Base-by-base conservation (phyloP, 176 grass and related monocot genomes). In the Triticum timopheevii region DNA sequence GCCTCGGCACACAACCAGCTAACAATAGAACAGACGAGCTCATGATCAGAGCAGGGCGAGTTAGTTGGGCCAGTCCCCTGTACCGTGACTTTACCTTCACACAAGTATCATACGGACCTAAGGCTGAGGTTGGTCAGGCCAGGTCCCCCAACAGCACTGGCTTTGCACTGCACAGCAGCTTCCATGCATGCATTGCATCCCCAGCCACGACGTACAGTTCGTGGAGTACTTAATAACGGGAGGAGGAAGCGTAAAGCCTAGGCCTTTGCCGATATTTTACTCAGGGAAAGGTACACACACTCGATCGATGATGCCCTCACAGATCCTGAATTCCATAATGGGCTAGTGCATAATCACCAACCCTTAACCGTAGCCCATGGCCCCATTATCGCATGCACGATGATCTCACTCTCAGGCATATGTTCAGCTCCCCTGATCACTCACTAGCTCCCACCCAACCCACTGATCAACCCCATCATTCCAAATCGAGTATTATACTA, bases 51-150 rank as follows among this genome's bases (percentile, higher is more conserved):
- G 9, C 9, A 83, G 23, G 33, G 73, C 56, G 44, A 67, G 34
- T 31, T 27, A 23, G 31, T 62, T 40, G 67, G 25, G 67, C 3
- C 19, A 22, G 85, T 49, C 47, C 47, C 5, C 10, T 84, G 89
- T 91, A 90, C 88, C 69, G 83, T 86, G 81, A 76, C 89, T 87
- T 87, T 31, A 70, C 17, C 76, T 91, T 84, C 36, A 74, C 71
- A 74, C 71, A 77, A 81, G 85, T 87, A 80, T 87, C 85, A 80
- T 91, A 88, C 81, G 81, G 49, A 52, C 69, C 77, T 87, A 91
- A 85, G 85, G 89, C 73, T 58, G 23, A 13, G 69, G 81, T 84
- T 52, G 5, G 80, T 81, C 34, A 35, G 35, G 76, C 8, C 86
- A 62, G 85, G 89, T 61, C 47, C 79, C 33, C 73, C 74, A 90